A percentile compares a stretch with the other conserved stretches of the same genome.
These are phyloP conservation scores for Microascus cirrosus DNA, from an alignment of 2,329 filamentous ascomycete species.

Conservation along the genomic window DNA sequence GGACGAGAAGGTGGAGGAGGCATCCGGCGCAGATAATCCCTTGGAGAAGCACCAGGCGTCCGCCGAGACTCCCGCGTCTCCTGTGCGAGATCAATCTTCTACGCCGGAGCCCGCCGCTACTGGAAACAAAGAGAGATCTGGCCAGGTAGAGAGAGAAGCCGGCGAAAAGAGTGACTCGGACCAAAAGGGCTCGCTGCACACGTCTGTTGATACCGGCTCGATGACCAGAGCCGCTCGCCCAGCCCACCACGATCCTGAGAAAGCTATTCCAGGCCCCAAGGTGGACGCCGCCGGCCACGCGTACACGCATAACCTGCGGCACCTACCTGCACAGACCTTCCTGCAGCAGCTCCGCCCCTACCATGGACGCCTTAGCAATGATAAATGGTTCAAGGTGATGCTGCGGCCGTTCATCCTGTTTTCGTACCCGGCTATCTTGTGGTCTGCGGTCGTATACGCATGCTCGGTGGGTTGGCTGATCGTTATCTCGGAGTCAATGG, in stretches of 20 bases:
- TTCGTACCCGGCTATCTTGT: slow-evolving; percentile 78
- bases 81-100: neutral
- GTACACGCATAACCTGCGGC: slow-evolving; percentile 63
- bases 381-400: slow-evolving; percentile 71
- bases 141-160: neutral
- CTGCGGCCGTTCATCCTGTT: slow-evolving; percentile 76
- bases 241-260: neutral
- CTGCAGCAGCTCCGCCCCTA: slow-evolving; percentile 62
- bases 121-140: neutral
- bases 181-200: neutral
- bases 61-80: neutral
- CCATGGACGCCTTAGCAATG: slow-evolving; percentile 66
- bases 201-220: neutral
- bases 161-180: neutral
- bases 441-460: slow-evolving; percentile 76
- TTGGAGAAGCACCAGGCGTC: neutral
- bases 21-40: neutral
- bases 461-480: slow-evolving; percentile 93
- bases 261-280: neutral
- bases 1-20: neutral
- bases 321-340: slow-evolving; percentile 60
- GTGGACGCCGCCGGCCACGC: slow-evolving; percentile 15
- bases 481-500: slow-evolving; percentile 79
- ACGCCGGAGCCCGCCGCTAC: neutral
- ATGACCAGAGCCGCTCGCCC: neutral